Evolutionary conservation across 2,329 filamentous ascomycete species (phyloP).

Genomic region (Fonsecaea pugnacius): DNA sequence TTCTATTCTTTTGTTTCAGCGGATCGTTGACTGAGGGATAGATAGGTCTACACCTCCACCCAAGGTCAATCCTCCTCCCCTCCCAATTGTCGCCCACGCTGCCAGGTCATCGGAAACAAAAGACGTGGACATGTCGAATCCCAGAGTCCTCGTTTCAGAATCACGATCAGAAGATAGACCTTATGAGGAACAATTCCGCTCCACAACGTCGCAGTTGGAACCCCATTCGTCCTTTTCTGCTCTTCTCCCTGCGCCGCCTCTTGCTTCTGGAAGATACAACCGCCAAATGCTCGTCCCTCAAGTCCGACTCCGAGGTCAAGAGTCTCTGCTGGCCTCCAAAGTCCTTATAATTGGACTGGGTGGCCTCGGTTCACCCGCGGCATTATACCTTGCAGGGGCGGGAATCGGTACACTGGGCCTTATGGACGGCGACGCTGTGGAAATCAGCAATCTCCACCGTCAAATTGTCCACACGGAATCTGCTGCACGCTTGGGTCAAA

Average conservation of each 20-base stretch:
- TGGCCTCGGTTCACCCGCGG: constrained; percentile 87
- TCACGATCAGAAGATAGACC: neutral
- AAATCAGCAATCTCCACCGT: constrained; percentile 87
- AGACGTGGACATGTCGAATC: neutral
- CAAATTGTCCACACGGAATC: constrained; percentile 74
- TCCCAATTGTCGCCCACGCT: neutral
- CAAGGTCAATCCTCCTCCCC: neutral
- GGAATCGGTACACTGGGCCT: constrained; percentile 83
- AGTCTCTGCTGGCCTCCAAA: constrained; percentile 26
- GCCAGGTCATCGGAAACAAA: neutral
- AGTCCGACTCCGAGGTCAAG: constrained; percentile 34
- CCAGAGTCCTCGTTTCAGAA: neutral
- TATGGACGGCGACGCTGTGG: constrained; percentile 85
- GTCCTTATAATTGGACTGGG: constrained; percentile 84
- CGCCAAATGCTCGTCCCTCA: constrained; percentile 37
- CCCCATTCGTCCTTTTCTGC: neutral
- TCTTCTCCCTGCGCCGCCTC: constrained; percentile 32
- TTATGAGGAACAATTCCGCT: neutral
- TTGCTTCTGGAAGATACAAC: constrained; percentile 36
- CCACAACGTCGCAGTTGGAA: neutral
- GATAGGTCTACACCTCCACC: constrained; percentile 16
- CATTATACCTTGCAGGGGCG: constrained; percentile 87
- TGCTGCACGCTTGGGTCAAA: constrained; percentile 63
- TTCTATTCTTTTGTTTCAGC: neutral
- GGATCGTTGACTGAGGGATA: constrained; percentile 26